phyloP scores from a whole-genome alignment of 768 basidiomycete genomes.

The Saitozyma sp. region DNA sequence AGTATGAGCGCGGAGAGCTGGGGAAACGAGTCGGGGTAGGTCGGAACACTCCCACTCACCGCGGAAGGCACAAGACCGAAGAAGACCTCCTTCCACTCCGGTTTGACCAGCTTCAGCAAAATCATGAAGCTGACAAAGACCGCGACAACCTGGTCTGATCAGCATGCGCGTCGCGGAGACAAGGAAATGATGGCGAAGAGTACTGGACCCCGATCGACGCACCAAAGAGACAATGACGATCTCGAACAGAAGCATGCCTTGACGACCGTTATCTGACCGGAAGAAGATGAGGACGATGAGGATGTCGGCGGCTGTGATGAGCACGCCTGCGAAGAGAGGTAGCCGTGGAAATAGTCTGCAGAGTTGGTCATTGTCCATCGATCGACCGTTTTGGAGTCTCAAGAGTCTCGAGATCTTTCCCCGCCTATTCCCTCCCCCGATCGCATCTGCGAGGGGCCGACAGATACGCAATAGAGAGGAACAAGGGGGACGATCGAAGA shows the following conservation, averaged over 20 bases:
- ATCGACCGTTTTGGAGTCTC: not conserved
- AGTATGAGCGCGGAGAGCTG: no score
- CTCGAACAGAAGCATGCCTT: constrained; percentile 53
- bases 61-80: constrained; percentile 74
- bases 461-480: not conserved
- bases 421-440: no score
- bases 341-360: constrained; percentile 50
- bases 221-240: constrained; percentile 51
- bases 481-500: not conserved
- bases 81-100: constrained; percentile 74
- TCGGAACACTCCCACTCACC: constrained; percentile 30
- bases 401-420: not conserved
- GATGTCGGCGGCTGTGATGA: constrained; percentile 52
- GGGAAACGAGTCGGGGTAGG: not conserved
- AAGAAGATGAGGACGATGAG: constrained; percentile 53
- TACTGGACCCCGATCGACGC: constrained; percentile 1
- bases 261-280: constrained; percentile 40
- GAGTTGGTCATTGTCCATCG: not conserved
- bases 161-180: not conserved
- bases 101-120: constrained; percentile 68
- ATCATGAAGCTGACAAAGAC: constrained; percentile 78
- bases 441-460: no score
- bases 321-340: constrained; percentile 52
- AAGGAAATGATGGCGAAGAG: not conserved
- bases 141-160: constrained; percentile 54